phyloP scores from a whole-genome alignment of 495 filamentous ascomycete species.

The Neurospora cerealis region DNA sequence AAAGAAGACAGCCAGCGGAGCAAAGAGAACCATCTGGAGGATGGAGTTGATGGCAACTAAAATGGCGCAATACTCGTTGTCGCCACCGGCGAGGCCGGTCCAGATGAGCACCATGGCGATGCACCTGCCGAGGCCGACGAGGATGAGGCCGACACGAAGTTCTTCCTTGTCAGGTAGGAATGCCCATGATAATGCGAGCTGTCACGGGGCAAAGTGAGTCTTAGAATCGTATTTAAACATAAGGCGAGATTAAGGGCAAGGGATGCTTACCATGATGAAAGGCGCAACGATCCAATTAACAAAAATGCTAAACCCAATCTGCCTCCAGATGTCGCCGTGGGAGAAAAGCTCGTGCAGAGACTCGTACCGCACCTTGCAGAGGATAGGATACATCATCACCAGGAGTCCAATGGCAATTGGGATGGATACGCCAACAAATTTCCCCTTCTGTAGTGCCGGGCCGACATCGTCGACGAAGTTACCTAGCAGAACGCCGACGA shows the following conservation, averaged over 20 bases:
- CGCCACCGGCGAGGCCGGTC: slow-evolving; percentile 51
- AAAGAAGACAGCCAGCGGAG: slow-evolving; percentile 71
- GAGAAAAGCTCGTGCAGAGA: slow-evolving; percentile 59
- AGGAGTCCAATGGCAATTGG: slow-evolving; percentile 77
- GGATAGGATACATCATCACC: slow-evolving; percentile 92
- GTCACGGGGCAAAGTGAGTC: not conserved
- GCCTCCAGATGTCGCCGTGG: slow-evolving; percentile 58
- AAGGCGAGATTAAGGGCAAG: not conserved
- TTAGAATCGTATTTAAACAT: not conserved
- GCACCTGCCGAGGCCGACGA: slow-evolving; percentile 70
- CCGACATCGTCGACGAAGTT: slow-evolving; percentile 62
- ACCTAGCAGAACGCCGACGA: slow-evolving; percentile 65
- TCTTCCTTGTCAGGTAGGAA: slow-evolving; percentile 64
- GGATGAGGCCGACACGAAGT: slow-evolving; percentile 62
- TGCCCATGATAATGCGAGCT: slow-evolving; percentile 71
- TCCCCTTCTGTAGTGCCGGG: slow-evolving; percentile 55
- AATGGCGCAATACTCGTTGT: slow-evolving; percentile 80
- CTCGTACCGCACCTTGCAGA: slow-evolving; percentile 88
- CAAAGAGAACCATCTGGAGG: slow-evolving; percentile 79
- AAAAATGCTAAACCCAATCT: slow-evolving; percentile 67
- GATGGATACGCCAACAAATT: slow-evolving; percentile 62
- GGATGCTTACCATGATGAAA: slow-evolving; percentile 63
- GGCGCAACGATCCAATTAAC: slow-evolving; percentile 90
- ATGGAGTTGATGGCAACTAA: slow-evolving; percentile 83
- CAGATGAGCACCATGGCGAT: slow-evolving; percentile 60